Conservation (phyloP, 371 early-diverging fungal species). For the Rhizopus microsporus region DNA sequence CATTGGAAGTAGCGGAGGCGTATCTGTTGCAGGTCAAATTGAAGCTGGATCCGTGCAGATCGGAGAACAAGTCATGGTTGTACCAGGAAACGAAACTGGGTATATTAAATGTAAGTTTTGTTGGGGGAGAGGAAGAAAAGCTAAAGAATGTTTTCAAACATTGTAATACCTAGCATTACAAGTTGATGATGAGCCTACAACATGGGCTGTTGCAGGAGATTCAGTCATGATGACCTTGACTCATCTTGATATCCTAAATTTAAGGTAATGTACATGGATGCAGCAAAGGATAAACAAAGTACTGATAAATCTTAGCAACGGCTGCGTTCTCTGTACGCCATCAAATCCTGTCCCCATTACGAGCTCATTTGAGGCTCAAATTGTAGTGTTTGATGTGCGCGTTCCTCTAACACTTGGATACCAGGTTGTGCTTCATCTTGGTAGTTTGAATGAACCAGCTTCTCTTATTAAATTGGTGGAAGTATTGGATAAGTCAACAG, state of each 20-base stretch:
- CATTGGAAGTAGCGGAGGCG: constrained; percentile 62
- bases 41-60: constrained; percentile 85
- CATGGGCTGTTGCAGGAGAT: constrained; percentile 95
- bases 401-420: constrained; percentile 92
- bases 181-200: constrained; percentile 65
- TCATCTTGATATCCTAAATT: constrained; percentile 78
- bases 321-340: constrained; percentile 78
- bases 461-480: constrained; percentile 71
- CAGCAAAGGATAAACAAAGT: neutral
- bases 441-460: constrained; percentile 80
- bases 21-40: constrained; percentile 84
- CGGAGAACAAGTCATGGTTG: constrained; percentile 79
- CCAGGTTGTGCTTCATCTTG: constrained; percentile 81
- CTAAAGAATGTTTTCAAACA: neutral
- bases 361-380: constrained; percentile 76
- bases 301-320: constrained; percentile 46
- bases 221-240: constrained; percentile 76
- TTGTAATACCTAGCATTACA: constrained; percentile 58
- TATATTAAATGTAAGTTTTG: constrained; percentile 67
- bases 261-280: constrained; percentile 52
- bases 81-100: constrained; percentile 81
- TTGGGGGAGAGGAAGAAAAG: constrained; percentile 3
- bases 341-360: constrained; percentile 71
- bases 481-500: constrained; percentile 80
- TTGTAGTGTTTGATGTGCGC: constrained; percentile 89